Conservation (phyloP, 176 grass and related monocot genomes). For the Echinochloa phyllopogon region DNA sequence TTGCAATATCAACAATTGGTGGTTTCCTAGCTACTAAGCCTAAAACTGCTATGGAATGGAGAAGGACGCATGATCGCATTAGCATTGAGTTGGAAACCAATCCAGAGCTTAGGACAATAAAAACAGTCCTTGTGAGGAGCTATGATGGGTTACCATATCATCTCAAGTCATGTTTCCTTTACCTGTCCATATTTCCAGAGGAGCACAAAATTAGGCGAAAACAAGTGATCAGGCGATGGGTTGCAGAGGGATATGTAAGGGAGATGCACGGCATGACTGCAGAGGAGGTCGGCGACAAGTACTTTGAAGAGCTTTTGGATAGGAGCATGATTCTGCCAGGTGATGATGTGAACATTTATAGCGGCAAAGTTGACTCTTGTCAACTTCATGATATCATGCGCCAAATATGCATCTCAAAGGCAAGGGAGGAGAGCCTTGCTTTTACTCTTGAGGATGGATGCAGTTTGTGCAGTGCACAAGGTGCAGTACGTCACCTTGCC, state of each 20-base stretch:
- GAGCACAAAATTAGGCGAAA: background rate
- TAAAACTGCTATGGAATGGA: conserved; percentile 39
- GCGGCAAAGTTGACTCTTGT: background rate
- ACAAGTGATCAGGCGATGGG: conserved; percentile 42
- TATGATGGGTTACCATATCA: conserved; percentile 50
- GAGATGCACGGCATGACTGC: background rate
- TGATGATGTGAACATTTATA: background rate
- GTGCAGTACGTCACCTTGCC: background rate
- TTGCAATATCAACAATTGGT: conserved; percentile 50
- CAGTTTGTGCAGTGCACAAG: background rate
- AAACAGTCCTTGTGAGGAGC: conserved; percentile 22
- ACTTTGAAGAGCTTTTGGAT: conserved; percentile 42
- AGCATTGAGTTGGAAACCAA: conserved; percentile 26
- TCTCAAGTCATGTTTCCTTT: conserved; percentile 42
- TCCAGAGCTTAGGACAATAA: background rate
- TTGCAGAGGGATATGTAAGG: conserved; percentile 35
- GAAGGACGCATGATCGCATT: background rate
- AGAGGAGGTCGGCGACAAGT: background rate
- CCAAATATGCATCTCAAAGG: conserved; percentile 36
- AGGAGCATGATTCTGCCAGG: conserved; percentile 32
- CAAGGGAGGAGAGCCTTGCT: conserved; percentile 31
- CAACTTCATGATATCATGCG: conserved; percentile 48
- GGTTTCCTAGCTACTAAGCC: conserved; percentile 30
- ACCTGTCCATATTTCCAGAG: conserved; percentile 38
- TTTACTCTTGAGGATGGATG: background rate